A percentile compares a stretch with the other conserved stretches of the same genome.
These are phyloP conservation scores for Neurospora cerealis DNA, from an alignment of 495 filamentous ascomycete genomes.

Conservation along the genomic window DNA sequence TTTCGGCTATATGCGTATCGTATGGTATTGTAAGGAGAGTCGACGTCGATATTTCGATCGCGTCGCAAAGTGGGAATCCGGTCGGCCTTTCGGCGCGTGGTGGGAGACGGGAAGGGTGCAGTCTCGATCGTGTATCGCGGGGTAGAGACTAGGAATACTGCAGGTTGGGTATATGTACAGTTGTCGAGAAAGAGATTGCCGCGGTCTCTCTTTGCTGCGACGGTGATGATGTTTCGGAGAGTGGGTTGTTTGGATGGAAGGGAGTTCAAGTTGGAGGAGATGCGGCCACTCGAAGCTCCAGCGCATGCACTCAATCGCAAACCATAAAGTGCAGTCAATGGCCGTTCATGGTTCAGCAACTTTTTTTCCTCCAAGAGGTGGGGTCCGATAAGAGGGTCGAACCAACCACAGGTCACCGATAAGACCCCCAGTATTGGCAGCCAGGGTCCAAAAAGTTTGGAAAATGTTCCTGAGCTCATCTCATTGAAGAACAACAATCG, in stretches of 20 bases:
- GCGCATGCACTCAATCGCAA: not conserved
- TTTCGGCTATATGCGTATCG: not conserved
- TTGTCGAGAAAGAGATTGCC: not conserved
- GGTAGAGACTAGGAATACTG: not conserved
- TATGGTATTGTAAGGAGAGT: not conserved
- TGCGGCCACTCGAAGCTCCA: not conserved
- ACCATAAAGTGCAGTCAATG: not conserved
- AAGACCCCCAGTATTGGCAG: slow-evolving; percentile 2
- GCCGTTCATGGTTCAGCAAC: slow-evolving; percentile 5
- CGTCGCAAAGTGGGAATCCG: not conserved
- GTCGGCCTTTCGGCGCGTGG: not conserved
- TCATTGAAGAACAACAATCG: not conserved
- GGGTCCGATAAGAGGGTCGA: slow-evolving; percentile 11
- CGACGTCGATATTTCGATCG: not conserved
- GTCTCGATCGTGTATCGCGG: not conserved
- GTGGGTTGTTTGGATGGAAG: not conserved
- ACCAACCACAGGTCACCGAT: slow-evolving; percentile 8
- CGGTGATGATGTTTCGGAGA: not conserved
- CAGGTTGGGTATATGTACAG: not conserved
- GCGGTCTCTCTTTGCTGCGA: not conserved
- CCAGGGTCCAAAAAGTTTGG: not conserved
- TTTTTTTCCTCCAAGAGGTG: slow-evolving; percentile 9
- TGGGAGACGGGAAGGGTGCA: not conserved
- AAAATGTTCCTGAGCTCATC: not conserved
- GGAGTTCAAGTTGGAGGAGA: not conserved